Conservation (phyloP, 2,329 filamentous ascomycete species). For the Claviceps maximensis region DNA sequence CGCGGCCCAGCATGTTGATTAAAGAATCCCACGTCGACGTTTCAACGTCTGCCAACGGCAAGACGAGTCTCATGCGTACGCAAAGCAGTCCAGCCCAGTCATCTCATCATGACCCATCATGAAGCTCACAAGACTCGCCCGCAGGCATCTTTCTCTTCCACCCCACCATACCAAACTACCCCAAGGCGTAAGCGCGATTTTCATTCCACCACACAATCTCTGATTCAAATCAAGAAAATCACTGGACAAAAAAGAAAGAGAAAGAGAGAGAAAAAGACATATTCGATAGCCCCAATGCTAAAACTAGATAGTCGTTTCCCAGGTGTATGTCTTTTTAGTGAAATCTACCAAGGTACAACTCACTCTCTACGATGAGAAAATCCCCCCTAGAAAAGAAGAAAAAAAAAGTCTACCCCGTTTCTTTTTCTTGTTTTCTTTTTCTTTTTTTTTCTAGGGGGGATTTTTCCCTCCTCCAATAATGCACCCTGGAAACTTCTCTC, state of each 20-base stretch:
- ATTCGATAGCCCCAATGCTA: background rate
- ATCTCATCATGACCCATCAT: background rate
- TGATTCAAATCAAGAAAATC: background rate
- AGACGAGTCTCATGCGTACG: constrained; percentile 40
- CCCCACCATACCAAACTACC: constrained; percentile 71
- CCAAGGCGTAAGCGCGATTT: constrained; percentile 53
- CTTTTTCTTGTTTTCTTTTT: background rate
- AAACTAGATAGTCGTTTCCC: constrained; percentile 49
- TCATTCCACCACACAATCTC: background rate
- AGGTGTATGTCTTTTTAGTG: constrained; percentile 77
- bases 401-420: no score
- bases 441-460: no score
- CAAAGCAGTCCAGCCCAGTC: background rate
- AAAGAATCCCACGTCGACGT: constrained; percentile 40
- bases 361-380: background rate
- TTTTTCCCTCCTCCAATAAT: no score
- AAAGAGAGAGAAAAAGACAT: background rate
- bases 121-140: constrained; percentile 2
- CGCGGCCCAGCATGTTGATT: constrained; percentile 33
- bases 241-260: no score
- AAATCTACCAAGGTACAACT: constrained; percentile 78
- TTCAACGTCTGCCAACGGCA: constrained; percentile 36
- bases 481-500: background rate
- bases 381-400: no score
- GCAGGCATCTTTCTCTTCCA: constrained; percentile 83